Percentiles rank a stretch among this genome's conserved stretches.
Evolutionary conservation across 2,329 filamentous ascomycete species (phyloP).

Genomic region (Magnaporthales sp.): DNA sequence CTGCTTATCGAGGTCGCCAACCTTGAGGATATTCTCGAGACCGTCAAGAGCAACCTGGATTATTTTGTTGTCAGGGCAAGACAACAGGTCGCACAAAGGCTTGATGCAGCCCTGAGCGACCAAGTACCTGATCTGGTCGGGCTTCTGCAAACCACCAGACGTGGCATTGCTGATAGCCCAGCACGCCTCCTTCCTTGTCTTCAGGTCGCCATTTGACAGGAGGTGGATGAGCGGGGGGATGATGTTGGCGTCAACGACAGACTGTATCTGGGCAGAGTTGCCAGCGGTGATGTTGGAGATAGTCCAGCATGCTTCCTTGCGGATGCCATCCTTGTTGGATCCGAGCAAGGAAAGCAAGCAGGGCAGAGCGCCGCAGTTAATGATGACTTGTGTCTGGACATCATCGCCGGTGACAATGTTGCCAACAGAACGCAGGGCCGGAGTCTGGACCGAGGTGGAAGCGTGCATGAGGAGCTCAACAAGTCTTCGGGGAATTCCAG

Average conservation of each 20-base stretch:
- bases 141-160: constrained; percentile 94
- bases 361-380: constrained; percentile 91
- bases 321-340: constrained; percentile 97
- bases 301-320: constrained; percentile 99
- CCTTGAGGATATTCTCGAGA: constrained; percentile 98
- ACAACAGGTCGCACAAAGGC: constrained; percentile 88
- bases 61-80: constrained; percentile 99
- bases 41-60: constrained; percentile 97
- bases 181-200: constrained; percentile 98
- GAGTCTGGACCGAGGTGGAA: constrained; percentile 96
- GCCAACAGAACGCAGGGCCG: constrained; percentile 90
- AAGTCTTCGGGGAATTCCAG: constrained; percentile 88
- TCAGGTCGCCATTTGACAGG: constrained; percentile 92
- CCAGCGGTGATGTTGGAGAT: constrained; percentile 98
- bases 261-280: constrained; percentile 95
- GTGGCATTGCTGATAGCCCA: constrained; percentile 99
- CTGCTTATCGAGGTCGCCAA: constrained; percentile 97
- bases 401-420: constrained; percentile 99
- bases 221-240: constrained; percentile 94
- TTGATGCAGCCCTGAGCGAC: constrained; percentile 94
- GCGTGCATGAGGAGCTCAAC: constrained; percentile 98
- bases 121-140: constrained; percentile 94
- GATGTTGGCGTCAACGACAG: constrained; percentile 93
- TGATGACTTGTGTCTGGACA: constrained; percentile 97
- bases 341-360: constrained; percentile 89